Evolutionary conservation across 208 protist species (phyloP).

Genomic region (Crithidia bombi): DNA sequence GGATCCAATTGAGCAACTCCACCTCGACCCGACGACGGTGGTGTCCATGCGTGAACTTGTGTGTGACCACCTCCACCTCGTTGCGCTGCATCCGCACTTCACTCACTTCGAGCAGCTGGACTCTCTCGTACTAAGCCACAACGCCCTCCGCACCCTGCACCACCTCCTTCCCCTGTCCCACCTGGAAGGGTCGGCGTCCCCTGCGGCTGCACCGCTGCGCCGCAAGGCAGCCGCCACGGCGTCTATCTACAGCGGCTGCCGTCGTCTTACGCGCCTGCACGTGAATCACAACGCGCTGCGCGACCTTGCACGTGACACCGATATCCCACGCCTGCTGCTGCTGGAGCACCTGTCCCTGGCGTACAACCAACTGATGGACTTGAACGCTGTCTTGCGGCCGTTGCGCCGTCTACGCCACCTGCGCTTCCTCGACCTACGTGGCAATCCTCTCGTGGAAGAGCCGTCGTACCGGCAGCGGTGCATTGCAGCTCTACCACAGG

Average conservation of each 20-base stretch:
- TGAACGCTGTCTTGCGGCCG: conserved; percentile 36
- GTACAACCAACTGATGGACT: conserved; percentile 63
- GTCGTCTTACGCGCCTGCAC: conserved; percentile 55
- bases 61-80: conserved; percentile 53
- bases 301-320: conserved; percentile 42
- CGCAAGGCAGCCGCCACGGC: not conserved
- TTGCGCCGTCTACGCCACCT: conserved; percentile 60
- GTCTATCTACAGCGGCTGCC: conserved; percentile 50
- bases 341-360: conserved; percentile 70
- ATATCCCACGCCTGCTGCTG: conserved; percentile 52
- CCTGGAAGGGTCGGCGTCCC: not conserved
- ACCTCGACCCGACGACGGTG: conserved; percentile 44
- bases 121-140: conserved; percentile 65
- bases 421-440: conserved; percentile 60
- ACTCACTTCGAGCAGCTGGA: conserved; percentile 66
- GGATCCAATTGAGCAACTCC: conserved; percentile 62
- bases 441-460: conserved; percentile 74
- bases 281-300: conserved; percentile 45
- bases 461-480: conserved; percentile 67
- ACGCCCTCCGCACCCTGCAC: conserved; percentile 49
- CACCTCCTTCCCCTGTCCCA: conserved; percentile 42
- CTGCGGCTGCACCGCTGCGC: not conserved
- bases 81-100: conserved; percentile 66
- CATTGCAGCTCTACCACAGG: conserved; percentile 58
- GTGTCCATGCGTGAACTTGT: conserved; percentile 47